Conservation (phyloP, 805 yeast genomes). For the Debaryomyces castellii region DNA sequence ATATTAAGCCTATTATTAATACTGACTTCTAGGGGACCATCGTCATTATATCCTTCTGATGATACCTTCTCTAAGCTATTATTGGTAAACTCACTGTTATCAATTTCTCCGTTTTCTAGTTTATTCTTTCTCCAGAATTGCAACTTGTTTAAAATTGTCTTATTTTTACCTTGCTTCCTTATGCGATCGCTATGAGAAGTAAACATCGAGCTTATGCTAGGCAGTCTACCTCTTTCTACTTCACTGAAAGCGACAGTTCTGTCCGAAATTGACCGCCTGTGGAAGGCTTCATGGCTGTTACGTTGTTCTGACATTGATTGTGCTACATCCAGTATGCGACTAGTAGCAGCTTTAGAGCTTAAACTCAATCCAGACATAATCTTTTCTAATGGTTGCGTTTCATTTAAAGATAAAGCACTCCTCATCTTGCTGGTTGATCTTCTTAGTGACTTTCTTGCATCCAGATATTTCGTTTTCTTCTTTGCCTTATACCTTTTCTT, state of each 20-base stretch:
- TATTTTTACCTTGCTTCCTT: constrained; percentile 18
- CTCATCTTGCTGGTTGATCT: constrained; percentile 33
- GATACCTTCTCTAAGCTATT: constrained; percentile 3
- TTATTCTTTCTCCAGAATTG: constrained; percentile 39
- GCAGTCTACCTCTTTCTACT: constrained; percentile 8
- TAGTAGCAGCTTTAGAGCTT: constrained; percentile 14
- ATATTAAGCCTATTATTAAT: constrained; percentile 2
- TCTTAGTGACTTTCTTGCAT: constrained; percentile 30
- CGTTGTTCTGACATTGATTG: neutral
- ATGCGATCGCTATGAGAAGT: constrained; percentile 7
- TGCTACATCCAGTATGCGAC: constrained; percentile 8
- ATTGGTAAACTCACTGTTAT: constrained; percentile 2
- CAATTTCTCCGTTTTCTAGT: constrained; percentile 4
- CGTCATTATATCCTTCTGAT: neutral
- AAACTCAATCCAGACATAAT: constrained; percentile 38
- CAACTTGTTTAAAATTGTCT: constrained; percentile 28
- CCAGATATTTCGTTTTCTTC: constrained; percentile 27
- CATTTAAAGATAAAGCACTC: constrained; percentile 37
- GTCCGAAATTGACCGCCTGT: neutral
- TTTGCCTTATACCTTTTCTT: constrained; percentile 28
- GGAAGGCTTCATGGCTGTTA: neutral
- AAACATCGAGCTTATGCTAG: constrained; percentile 8
- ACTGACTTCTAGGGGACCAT: constrained; percentile 10
- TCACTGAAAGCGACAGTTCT: neutral
- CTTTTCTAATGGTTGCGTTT: constrained; percentile 37